Evolutionary conservation across 305 asterid genomes (phyloP), one percentile per base, ranked within the genome.

Genomic region (Caryopteris hybrid): DNA sequence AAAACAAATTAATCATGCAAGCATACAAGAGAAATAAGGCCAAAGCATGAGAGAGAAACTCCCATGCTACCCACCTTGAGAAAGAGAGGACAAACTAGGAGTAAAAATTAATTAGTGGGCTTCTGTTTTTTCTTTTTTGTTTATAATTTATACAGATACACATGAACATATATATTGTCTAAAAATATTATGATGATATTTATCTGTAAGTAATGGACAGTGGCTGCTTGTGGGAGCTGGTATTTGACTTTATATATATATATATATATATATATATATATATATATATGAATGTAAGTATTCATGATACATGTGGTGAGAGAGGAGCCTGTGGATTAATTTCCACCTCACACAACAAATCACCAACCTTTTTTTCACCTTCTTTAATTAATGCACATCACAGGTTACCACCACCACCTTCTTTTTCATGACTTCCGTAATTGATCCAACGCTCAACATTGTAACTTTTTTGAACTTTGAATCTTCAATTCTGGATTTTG

Each of bases 251-350:
- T 70, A 62, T 29, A 2, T 57, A 57, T 48, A 14, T 76, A 68
- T 66, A 59, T 67, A 52, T 16, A 11, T 66, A 1, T n/a, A n/a
- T n/a, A n/a, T 29, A 5, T 21, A 2, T 60, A 13, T 72, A 51
- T 39, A 3, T 57, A 59, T 57, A 8, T 74, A 54, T 71, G 47
- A 54, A 59, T 21, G 14, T 69, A 72, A n/a, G n/a, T n/a, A n/a
- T n/a, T n/a, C 78, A 73, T 60, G 83, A 66, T 74, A 71, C 78
- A 79, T 79, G 93, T 75, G 86, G 59, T 68, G 71, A 21, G 81
- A 80, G 81, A 81, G 97, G 97, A 87, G 96, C 97, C 95, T 82
- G 48, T 74, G 85, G 96, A 87, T 86, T 85, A 81, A 88, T 74
- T 80, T 70, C 86, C 83, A 86, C 86, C 89, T 85, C 88, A 70